A percentile compares a stretch with the other conserved stretches of the same genome.
Conservation (phyloP, 306 rosid species). For the Quercus robur region DNA sequence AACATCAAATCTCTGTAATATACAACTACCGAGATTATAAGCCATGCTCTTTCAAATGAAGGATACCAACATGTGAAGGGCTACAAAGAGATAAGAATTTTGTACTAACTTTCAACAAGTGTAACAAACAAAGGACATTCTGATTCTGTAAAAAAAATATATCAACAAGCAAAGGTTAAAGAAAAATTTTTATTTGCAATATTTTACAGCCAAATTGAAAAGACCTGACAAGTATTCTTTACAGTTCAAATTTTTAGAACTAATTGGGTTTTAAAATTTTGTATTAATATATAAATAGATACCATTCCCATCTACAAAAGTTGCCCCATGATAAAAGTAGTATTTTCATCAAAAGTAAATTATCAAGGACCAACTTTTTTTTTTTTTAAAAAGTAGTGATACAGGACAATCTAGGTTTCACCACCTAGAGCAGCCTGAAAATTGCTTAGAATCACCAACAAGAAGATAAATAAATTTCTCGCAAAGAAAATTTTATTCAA, state of each 20-base stretch:
- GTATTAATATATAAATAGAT: too few species aligned
- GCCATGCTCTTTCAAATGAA: neutral
- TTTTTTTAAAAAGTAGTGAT: too few species aligned
- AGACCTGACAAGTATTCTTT: neutral
- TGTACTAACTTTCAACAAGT: neutral
- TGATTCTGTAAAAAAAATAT: neutral
- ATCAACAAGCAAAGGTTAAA: neutral
- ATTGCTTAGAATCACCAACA: too few species aligned
- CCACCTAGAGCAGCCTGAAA: too few species aligned
- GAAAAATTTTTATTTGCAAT: neutral
- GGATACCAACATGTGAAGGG: neutral
- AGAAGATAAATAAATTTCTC: too few species aligned
- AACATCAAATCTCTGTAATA: neutral
- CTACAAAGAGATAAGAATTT: neutral
- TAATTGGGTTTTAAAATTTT: neutral
- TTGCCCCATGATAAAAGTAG: too few species aligned
- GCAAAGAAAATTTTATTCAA: too few species aligned
- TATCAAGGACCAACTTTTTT: too few species aligned
- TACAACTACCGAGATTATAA: neutral
- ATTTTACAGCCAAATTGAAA: neutral
- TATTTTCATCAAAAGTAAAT: too few species aligned
- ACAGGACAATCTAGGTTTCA: too few species aligned
- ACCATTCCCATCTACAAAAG: too few species aligned
- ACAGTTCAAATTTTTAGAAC: neutral
- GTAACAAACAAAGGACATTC: neutral